Conservation (phyloP, 495 filamentous ascomycete genomes). For the Chaetomium cochliodes region DNA sequence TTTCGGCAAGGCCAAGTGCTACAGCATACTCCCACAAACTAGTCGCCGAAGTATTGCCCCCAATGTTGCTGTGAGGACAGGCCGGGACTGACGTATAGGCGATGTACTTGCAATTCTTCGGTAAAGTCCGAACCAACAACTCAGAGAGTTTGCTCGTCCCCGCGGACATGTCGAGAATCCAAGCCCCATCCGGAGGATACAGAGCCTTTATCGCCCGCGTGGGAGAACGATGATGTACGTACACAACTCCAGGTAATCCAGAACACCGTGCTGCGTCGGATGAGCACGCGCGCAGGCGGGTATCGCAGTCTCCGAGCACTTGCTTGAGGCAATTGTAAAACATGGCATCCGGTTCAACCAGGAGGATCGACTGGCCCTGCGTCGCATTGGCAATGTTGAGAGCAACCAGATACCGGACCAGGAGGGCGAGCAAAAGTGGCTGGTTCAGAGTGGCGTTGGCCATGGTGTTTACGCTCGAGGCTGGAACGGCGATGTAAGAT, state of each 20-base stretch:
- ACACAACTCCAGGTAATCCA: slow-evolving; percentile 6
- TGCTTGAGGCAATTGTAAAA: slow-evolving; percentile 34
- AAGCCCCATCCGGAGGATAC: slow-evolving; percentile 25
- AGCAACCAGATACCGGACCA: slow-evolving; percentile 33
- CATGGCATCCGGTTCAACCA: slow-evolving; percentile 40
- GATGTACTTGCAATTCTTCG: slow-evolving; percentile 30
- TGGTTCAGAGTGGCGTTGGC: neutral
- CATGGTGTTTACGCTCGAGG: slow-evolving; percentile 8
- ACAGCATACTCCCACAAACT: slow-evolving; percentile 31
- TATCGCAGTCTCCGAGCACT: slow-evolving; percentile 16
- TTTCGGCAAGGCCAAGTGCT: slow-evolving; percentile 22
- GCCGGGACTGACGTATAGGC: slow-evolving; percentile 18
- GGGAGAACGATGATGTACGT: slow-evolving; percentile 31
- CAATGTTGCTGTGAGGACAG: neutral
- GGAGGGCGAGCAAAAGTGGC: slow-evolving; percentile 19
- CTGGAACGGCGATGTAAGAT: slow-evolving; percentile 30
- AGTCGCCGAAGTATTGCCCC: neutral
- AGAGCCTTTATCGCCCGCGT: slow-evolving; percentile 31
- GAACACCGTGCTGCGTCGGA: slow-evolving; percentile 19
- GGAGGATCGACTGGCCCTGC: slow-evolving; percentile 22
- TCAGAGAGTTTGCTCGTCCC: slow-evolving; percentile 28
- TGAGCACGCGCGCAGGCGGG: slow-evolving; percentile 22
- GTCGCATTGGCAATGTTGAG: slow-evolving; percentile 21
- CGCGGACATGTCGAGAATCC: slow-evolving; percentile 37
- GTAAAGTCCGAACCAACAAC: slow-evolving; percentile 27